These are phyloP conservation scores for Paraconiothyrium brasiliense DNA, from an alignment of 2,329 filamentous ascomycete species.

Conservation along the genomic window DNA sequence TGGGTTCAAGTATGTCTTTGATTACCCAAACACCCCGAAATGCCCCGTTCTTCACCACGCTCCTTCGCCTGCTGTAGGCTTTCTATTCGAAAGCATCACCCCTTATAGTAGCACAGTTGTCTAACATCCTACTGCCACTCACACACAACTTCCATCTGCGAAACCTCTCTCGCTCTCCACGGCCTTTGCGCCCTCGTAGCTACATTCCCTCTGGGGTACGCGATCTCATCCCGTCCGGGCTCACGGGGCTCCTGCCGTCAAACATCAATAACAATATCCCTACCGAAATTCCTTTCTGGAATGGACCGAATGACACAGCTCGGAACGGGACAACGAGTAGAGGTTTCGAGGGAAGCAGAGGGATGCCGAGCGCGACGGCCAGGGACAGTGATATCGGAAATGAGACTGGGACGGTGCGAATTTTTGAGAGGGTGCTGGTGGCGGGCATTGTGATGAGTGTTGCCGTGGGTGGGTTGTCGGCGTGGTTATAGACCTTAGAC, in stretches of 20 bases:
- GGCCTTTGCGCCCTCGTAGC: constrained; percentile 17
- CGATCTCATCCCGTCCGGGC: constrained; percentile 3
- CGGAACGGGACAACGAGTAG: background rate
- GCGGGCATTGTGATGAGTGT: constrained; percentile 23
- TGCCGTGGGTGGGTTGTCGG: constrained; percentile 20
- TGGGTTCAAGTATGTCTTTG: constrained; percentile 23
- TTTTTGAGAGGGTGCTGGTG: constrained; percentile 19
- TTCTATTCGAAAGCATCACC: background rate
- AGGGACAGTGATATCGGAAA: constrained; percentile 9
- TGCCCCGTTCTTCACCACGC: background rate
- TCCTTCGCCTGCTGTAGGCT: background rate
- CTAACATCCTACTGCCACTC: constrained; percentile 21
- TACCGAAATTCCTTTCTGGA: constrained; percentile 4
- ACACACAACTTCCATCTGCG: constrained; percentile 21
- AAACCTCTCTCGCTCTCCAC: constrained; percentile 16
- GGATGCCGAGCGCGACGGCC: background rate
- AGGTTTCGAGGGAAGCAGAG: background rate
- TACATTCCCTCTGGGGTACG: constrained; percentile 7
- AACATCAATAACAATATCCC: constrained; percentile 10
- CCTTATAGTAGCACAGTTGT: constrained; percentile 14
- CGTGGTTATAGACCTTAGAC: constrained; percentile 19
- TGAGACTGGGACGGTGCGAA: constrained; percentile 5
- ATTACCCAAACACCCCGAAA: background rate
- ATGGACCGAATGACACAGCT: background rate
- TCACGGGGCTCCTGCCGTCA: background rate